These are phyloP conservation scores for Podaxis sp. DNA, from an alignment of 768 basidiomycete species.

Conservation along the genomic window DNA sequence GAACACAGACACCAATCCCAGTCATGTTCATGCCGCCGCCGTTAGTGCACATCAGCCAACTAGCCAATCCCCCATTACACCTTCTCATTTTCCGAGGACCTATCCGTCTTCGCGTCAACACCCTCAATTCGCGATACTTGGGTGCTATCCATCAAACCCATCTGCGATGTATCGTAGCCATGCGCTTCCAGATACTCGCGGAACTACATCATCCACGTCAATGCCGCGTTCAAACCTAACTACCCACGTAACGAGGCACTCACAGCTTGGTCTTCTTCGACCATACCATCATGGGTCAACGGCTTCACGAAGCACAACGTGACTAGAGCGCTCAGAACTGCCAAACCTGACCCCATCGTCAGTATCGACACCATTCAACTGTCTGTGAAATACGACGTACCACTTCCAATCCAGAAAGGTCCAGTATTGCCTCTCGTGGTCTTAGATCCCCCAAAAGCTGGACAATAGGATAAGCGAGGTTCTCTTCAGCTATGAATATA, in stretches of 20 bases:
- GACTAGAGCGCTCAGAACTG: slow-evolving; percentile 73
- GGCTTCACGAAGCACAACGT: slow-evolving; percentile 75
- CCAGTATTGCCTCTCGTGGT: slow-evolving; percentile 70
- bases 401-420: slow-evolving; percentile 87
- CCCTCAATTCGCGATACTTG: slow-evolving; percentile 24
- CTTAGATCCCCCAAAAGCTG: slow-evolving; percentile 61
- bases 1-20: background rate
- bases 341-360: slow-evolving; percentile 46
- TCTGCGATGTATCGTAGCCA: slow-evolving; percentile 75
- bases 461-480: slow-evolving; percentile 12
- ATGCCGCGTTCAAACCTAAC: background rate
- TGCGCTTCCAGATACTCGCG: slow-evolving; percentile 76
- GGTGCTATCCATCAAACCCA: slow-evolving; percentile 53
- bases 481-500: background rate
- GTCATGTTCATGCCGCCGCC: background rate
- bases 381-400: slow-evolving; percentile 28
- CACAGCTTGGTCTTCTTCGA: slow-evolving; percentile 67
- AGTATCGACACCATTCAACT: slow-evolving; percentile 4
- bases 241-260: slow-evolving; percentile 21
- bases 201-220: slow-evolving; percentile 49
- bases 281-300: slow-evolving; percentile 77
- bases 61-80: slow-evolving; percentile 9
- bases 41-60: background rate
- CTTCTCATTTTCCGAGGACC: slow-evolving; percentile 11
- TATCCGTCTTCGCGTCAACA: slow-evolving; percentile 22